Evolutionary conservation across 805 yeast species (phyloP).

Genomic region (Blastobotrys muscicola): DNA sequence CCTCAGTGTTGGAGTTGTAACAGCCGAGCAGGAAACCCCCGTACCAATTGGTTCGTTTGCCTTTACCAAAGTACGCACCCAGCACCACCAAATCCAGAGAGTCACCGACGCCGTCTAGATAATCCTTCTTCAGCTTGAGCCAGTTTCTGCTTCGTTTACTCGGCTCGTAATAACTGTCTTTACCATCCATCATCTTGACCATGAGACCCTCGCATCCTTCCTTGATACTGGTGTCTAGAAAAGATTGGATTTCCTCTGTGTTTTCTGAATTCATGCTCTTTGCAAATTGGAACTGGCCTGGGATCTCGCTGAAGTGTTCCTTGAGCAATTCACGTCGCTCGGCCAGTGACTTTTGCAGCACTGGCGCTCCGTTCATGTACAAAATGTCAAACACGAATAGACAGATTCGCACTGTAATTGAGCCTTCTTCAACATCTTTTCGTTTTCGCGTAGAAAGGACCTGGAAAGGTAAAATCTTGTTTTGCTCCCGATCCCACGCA

Average conservation of each 20-base stretch:
- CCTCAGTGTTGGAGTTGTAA: conserved; percentile 84
- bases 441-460: conserved; percentile 87
- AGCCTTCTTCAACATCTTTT: conserved; percentile 80
- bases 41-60: conserved; percentile 89
- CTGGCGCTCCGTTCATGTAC: conserved; percentile 61
- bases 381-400: conserved; percentile 85
- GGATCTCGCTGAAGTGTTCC: conserved; percentile 47
- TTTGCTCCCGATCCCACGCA: conserved; percentile 78
- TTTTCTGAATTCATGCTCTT: conserved; percentile 61
- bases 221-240: conserved; percentile 80
- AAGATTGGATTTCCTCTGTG: conserved; percentile 64
- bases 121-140: conserved; percentile 92
- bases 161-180: conserved; percentile 82
- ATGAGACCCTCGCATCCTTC: conserved; percentile 92
- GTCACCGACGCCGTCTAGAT: conserved; percentile 91
- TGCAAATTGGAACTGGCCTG: conserved; percentile 79
- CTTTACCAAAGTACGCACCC: conserved; percentile 90
- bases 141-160: conserved; percentile 91
- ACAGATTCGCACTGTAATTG: conserved; percentile 85
- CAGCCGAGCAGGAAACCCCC: conserved; percentile 92
- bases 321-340: conserved; percentile 60
- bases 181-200: conserved; percentile 82
- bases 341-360: conserved; percentile 54
- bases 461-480: conserved; percentile 89
- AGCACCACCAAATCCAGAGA: conserved; percentile 86